A percentile compares a stretch with the other conserved stretches of the same genome.
Evolutionary conservation across 2,329 filamentous ascomycete species (phyloP).

Genomic region (Fusarium acutatum): DNA sequence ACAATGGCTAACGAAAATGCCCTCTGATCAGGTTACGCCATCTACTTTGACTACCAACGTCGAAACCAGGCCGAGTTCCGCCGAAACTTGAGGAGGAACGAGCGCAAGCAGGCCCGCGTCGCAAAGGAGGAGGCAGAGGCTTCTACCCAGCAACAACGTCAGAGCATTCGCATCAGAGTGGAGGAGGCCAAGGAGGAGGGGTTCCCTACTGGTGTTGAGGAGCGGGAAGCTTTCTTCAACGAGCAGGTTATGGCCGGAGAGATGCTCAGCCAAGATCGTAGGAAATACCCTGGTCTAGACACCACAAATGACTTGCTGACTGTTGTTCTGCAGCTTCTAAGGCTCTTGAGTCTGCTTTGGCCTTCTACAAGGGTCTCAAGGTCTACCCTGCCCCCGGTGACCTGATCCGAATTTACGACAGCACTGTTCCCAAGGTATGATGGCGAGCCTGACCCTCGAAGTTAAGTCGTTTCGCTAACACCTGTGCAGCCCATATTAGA

Average conservation of each 20-base stretch:
- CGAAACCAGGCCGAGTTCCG: slow-evolving; percentile 72
- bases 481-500: slow-evolving; percentile 82
- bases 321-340: slow-evolving; percentile 62
- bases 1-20: slow-evolving; percentile 28
- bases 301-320: slow-evolving; percentile 19
- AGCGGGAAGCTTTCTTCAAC: slow-evolving; percentile 97
- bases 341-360: slow-evolving; percentile 84
- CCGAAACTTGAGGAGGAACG: slow-evolving; percentile 75
- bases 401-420: slow-evolving; percentile 96
- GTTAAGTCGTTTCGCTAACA: slow-evolving; percentile 27
- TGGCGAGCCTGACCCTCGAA: neutral
- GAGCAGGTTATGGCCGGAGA: slow-evolving; percentile 92
- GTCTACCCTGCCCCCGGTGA: slow-evolving; percentile 95
- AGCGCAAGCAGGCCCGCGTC: slow-evolving; percentile 74
- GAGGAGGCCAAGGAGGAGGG: slow-evolving; percentile 88
- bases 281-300: slow-evolving; percentile 43
- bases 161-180: slow-evolving; percentile 78
- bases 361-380: slow-evolving; percentile 98
- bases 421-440: slow-evolving; percentile 91
- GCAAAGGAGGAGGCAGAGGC: slow-evolving; percentile 77
- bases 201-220: slow-evolving; percentile 88
- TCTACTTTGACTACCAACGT: slow-evolving; percentile 75
- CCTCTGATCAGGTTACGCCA: slow-evolving; percentile 63
- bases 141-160: slow-evolving; percentile 71
- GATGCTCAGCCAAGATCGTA: slow-evolving; percentile 82